Conservation (phyloP, 352 stramenopile species). For the Phytopythium chamaehyphon region DNA sequence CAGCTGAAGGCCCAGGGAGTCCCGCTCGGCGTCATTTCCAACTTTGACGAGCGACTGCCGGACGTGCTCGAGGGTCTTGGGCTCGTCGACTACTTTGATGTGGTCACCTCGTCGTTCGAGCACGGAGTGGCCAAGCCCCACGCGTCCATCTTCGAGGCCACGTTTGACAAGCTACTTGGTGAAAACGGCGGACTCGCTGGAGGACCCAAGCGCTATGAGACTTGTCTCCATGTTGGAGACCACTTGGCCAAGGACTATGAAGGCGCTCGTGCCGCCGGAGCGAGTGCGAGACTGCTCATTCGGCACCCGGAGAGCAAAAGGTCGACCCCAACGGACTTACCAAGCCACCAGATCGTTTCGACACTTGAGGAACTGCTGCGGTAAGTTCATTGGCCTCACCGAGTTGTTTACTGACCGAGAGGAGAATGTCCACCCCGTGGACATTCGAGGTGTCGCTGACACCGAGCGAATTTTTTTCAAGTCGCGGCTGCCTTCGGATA, state of each 20-base stretch:
- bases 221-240: conserved; percentile 64
- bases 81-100: conserved; percentile 44
- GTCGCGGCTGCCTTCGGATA: too few relatives aligned
- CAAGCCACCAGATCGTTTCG: conserved; percentile 19
- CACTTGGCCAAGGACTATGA: conserved; percentile 50
- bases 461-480: too few relatives aligned
- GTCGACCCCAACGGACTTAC: conserved; percentile 5
- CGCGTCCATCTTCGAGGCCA: conserved; percentile 49
- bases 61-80: conserved; percentile 33
- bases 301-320: conserved; percentile 7
- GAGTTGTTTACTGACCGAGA: too few relatives aligned
- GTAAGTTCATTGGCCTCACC: too few relatives aligned
- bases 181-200: not conserved
- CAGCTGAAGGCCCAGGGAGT: conserved; percentile 17
- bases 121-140: conserved; percentile 48
- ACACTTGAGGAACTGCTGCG: conserved; percentile 25
- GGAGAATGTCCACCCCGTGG: too few relatives aligned
- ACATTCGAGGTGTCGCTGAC: too few relatives aligned
- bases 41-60: conserved; percentile 74
- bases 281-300: conserved; percentile 35
- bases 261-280: conserved; percentile 32
- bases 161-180: conserved; percentile 29
- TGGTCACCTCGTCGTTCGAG: conserved; percentile 57
- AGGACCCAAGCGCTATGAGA: conserved; percentile 3
- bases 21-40: conserved; percentile 62